Evolutionary conservation across 2,329 filamentous ascomycete genomes (phyloP).

Genomic region (Alternaria sp.): DNA sequence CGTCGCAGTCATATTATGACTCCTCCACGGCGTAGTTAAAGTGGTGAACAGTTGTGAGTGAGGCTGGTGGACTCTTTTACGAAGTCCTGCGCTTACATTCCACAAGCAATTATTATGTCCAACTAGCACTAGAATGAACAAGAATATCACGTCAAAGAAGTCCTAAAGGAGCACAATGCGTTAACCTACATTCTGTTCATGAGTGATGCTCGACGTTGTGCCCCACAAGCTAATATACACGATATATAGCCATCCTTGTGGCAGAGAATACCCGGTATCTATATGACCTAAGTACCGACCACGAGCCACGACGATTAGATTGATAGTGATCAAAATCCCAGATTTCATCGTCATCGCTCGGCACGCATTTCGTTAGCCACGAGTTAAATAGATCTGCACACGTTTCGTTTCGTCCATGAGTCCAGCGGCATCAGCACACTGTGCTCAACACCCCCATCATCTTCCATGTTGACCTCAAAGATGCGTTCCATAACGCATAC

Average conservation of each 20-base stretch:
- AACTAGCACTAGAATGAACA: conserved; percentile 7
- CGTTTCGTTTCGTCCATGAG: not conserved
- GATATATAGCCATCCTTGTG: conserved; percentile 13
- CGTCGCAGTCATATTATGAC: not conserved
- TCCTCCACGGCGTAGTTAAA: not conserved
- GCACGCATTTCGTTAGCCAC: not conserved
- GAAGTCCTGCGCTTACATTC: not conserved
- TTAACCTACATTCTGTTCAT: not conserved
- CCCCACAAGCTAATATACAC: conserved; percentile 18
- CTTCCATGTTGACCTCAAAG: not conserved
- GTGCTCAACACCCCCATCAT: not conserved
- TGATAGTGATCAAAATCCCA: conserved; percentile 1
- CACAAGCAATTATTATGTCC: not conserved
- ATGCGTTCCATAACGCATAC: not conserved
- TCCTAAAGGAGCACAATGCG: not conserved
- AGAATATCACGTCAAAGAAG: not conserved
- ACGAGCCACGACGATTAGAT: conserved; percentile 7
- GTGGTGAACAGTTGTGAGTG: not conserved
- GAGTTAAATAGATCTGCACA: not conserved
- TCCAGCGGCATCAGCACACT: no score
- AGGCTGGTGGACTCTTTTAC: no score
- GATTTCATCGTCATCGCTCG: not conserved
- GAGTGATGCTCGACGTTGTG: conserved; percentile 3
- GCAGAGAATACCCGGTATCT: conserved; percentile 17
- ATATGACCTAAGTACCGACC: conserved; percentile 11